Evolutionary conservation across 169 alveolate species (phyloP).

Genomic region (Pseudocohnilembus persalinus): DNA sequence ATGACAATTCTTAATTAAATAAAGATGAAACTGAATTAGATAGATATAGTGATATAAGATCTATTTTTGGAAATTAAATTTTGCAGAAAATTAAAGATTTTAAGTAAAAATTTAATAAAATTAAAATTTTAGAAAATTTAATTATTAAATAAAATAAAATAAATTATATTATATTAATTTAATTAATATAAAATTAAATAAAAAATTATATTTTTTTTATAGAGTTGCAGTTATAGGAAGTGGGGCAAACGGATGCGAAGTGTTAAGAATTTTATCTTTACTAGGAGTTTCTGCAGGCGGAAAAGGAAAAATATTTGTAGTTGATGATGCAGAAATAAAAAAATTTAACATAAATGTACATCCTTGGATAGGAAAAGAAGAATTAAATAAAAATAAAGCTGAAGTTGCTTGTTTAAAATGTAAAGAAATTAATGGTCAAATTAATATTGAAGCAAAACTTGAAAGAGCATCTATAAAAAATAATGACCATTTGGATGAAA

Average conservation of each 20-base stretch:
- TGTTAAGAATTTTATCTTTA: not conserved
- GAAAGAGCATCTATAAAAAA: not conserved
- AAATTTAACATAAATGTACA: slow-evolving; percentile 9
- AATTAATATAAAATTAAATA: not conserved
- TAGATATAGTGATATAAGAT: not conserved
- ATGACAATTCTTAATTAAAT: not conserved
- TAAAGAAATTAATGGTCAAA: not conserved
- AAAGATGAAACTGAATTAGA: not conserved
- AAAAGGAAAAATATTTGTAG: not conserved
- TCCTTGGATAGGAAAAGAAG: slow-evolving; percentile 4
- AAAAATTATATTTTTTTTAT: too few species aligned
- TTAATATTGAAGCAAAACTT: not conserved
- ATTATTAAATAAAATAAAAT: not conserved
- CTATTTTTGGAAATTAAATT: slow-evolving; percentile 2
- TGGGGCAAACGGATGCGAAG: slow-evolving; percentile 25
- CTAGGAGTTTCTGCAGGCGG: slow-evolving; percentile 17
- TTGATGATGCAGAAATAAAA: slow-evolving; percentile 10
- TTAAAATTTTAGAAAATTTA: not conserved
- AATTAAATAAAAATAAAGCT: slow-evolving; percentile 14
- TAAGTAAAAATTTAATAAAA: not conserved
- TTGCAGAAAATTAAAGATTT: not conserved
- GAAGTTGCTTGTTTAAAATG: not conserved
- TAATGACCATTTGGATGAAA: not conserved
- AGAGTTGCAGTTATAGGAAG: slow-evolving; percentile 24
- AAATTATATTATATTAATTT: not conserved